Conservation (phyloP, 352 stramenopile species). For the Nannochloropsis limnetica region DNA sequence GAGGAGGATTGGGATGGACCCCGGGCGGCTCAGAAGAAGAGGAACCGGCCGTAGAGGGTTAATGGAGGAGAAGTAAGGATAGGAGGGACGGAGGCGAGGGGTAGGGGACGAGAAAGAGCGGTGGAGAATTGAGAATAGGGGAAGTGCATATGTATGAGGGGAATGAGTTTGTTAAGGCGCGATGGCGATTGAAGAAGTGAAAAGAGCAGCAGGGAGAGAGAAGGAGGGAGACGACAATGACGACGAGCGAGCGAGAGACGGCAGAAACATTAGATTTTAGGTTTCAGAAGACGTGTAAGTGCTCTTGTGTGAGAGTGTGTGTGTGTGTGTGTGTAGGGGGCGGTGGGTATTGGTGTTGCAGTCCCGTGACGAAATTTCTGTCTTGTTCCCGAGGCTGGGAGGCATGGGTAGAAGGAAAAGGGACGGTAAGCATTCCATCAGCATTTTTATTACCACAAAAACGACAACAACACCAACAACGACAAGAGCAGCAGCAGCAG, state of each 20-base stretch:
- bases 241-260: neutral
- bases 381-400: neutral
- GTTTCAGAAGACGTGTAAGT: neutral
- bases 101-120: neutral
- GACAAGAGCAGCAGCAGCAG: neutral
- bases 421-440: neutral
- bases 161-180: neutral
- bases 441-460: neutral
- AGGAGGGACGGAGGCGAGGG: neutral
- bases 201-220: neutral
- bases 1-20: constrained; percentile 7
- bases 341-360: neutral
- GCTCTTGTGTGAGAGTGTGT: neutral
- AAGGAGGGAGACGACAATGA: neutral
- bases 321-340: too few species aligned
- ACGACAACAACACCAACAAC: neutral
- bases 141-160: neutral
- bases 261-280: neutral
- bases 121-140: neutral
- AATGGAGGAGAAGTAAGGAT: neutral
- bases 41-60: neutral
- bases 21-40: constrained; percentile 1
- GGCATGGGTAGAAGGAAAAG: neutral
- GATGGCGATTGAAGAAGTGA: neutral
- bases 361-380: neutral